Base-by-base conservation (phyloP, 306 rosid genomes). In the Trichosanthes cucumerina region DNA sequence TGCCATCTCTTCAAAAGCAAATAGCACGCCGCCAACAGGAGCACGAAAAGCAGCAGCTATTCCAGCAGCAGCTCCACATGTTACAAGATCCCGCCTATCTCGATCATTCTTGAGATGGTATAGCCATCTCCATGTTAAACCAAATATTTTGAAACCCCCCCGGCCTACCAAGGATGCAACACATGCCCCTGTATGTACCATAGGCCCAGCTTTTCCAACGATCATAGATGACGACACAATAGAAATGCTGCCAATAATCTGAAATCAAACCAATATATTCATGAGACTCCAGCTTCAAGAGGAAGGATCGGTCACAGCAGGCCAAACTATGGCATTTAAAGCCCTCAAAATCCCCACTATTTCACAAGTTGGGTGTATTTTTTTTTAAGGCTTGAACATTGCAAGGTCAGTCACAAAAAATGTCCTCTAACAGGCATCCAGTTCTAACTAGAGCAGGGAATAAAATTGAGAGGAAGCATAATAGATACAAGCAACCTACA, bases 171-270 rank as follows among this genome's bases (percentile, higher is more conserved):
- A 80, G 26, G 98, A 84, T 18, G 97, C 99, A 77, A 96, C 82
- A 75, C 97, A 92, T 19, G 99, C 97, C 49, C 97, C 97, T n/a
- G 93, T 92, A 62, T 95, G 97, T 78, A 95, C 90, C 99, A 95
- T 89, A 13, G 99, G 99, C 78, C 99, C 99, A 47, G 99, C 97
- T 84, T 92, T 95, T 79, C 99, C 99, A 23, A 95, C 82, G 38
- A 82, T 81, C 78, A 95, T 90, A 26, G 99, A 95, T 10, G 96
- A 84, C 15, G 99, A 95, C 76, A 91, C 99, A 0, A 96, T 96
- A 7, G 99, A 80, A 73, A 92, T 85, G 83, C 99, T 95, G 77
- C 99, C 99, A 57, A 95, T 79, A 73, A 95, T 88, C 99, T 95
- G 93, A 77, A 31, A 85, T 47, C 18, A 8, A 79, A 76, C 39